Evolutionary conservation across 2,329 filamentous ascomycete species (phyloP).

Genomic region (Penicillium sp.): DNA sequence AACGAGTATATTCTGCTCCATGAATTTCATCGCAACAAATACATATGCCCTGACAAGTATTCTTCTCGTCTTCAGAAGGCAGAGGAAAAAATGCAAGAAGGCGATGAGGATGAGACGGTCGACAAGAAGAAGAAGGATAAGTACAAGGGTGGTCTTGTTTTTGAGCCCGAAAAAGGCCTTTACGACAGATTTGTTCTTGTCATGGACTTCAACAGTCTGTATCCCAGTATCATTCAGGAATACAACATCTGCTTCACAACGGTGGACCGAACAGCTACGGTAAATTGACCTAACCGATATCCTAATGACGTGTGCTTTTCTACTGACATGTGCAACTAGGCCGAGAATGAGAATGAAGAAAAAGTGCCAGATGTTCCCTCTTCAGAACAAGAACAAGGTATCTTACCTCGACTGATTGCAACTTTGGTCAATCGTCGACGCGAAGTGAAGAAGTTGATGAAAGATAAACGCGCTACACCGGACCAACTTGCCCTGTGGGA

Average conservation of each 20-base stretch:
- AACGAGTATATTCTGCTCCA: conserved; percentile 99
- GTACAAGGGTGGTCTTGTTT: conserved; percentile 96
- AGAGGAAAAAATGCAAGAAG: conserved; percentile 67
- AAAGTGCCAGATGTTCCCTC: conserved; percentile 81
- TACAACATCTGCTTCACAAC: conserved; percentile 99
- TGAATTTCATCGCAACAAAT: conserved; percentile 94
- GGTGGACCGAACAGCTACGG: conserved; percentile 72
- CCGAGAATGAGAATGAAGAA: conserved; percentile 74
- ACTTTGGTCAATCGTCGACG: conserved; percentile 85
- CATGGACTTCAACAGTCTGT: conserved; percentile 99
- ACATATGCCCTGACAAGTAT: conserved; percentile 95
- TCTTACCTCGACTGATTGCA: conserved; percentile 85
- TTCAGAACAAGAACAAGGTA: conserved; percentile 71
- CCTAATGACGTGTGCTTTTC: not conserved
- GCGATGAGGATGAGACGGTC: conserved; percentile 62
- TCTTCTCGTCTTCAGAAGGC: conserved; percentile 71
- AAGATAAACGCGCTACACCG: conserved; percentile 78
- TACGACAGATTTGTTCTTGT: conserved; percentile 98
- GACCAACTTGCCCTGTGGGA: conserved; percentile 95
- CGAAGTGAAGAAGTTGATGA: conserved; percentile 96
- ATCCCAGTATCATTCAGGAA: conserved; percentile 98
- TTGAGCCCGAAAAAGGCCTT: conserved; percentile 93
- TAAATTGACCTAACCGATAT: conserved; percentile 46
- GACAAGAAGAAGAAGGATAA: conserved; percentile 98
- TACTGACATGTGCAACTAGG: conserved; percentile 22